Evolutionary conservation across 2,329 filamentous ascomycete genomes (phyloP), one percentile per base, ranked within the genome.

Genomic region (Cercospora citrullina): DNA sequence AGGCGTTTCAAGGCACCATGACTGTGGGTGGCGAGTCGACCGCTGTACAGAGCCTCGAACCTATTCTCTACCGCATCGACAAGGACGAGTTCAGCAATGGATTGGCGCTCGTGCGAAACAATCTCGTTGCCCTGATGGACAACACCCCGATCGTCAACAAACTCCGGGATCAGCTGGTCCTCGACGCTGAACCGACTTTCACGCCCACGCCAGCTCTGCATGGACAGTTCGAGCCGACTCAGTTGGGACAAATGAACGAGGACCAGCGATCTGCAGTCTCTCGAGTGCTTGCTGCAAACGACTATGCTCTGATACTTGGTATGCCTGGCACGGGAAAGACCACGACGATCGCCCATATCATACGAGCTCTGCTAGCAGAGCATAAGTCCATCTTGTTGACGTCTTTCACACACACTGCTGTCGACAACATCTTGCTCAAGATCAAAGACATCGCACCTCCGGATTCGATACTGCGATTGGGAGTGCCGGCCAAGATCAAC

Each of bases 261-360:
- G 95, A 98, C 76, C 95, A 99, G 79, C 89, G 86, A 75, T 86
- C 85, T 67, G 95, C 95, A 0, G 93, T 99, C 63, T 87, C 93
- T 73, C 98, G 97, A 79, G 94, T 99, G 45, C 96, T 99, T 91
- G 93, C 91, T 75, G 94, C 95, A 3, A 87, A 91, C 73, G 94
- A 99, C 81, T 99, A 98, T 79, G 94, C 95, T 7, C 85, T 99
- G n/a, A 94, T 99, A 12, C 87, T 99, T 21, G 95, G 95, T 30
- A 99, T 99, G 95, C 95, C 95, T 1, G 95, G 95, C 7, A 99
- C 95, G 0, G 95, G 95, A 67, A 99, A 99, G 80, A 99, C 95
- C 2, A 99, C 95, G 0, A 99, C 95, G 0, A 98, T 99, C 75
- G 93, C 94, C 5, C 94, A 98, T 77, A 97, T 99, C 73, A 98